Evolutionary conservation across 2,329 filamentous ascomycete species (phyloP), one percentile per base, ranked within the genome.

Genomic region (Alternaria brassicicola): DNA sequence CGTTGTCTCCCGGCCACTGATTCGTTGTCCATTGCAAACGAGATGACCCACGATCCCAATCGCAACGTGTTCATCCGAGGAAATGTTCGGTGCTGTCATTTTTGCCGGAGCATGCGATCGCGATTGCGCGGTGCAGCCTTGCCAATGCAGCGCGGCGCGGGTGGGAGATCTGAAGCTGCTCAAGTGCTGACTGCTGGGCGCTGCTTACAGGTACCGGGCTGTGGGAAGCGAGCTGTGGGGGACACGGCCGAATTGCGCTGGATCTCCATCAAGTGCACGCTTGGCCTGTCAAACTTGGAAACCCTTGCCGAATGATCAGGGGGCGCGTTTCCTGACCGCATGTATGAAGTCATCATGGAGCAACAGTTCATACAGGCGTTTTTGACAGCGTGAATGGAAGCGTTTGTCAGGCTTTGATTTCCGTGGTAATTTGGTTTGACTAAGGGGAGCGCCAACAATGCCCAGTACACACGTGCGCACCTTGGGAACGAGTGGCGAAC

Each of bases 221-320:
- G 42, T 48, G 52, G 52, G 52, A 38, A 49, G 38, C 21, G 23
- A 50, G 52, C 28, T 58, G 54, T 52, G 33, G 38, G 30, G 38
- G 28, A 41, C 28, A n/a, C 19, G 4, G 43, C 43, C 19, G 30
- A 47, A 33, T 33, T 53, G 51, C 36, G 52, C 56, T 59, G 51
- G 23, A 28, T 50, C 47, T 50, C 23, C 48, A 51, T 30, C 26
- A 28, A 28, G 23, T 42, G 52, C 51, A 35, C 12, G 28, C 31
- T 28, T 48, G 36, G 39, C 17, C 30, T 30, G 43, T 47, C 47
- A 33, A 54, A 51, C 19, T 26, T 63, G 66, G 65, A 62, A 64
- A 61, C 60, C 57, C 59, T 51, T 47, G 33, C 31, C 36, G 51
- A 55, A 19, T 62, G 61, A 66, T 63, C 52, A 65, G 57, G 43